Evolutionary conservation across 352 stramenopile species (phyloP), one percentile per base, ranked within the genome.

Genomic region (Phytophthora vignae): DNA sequence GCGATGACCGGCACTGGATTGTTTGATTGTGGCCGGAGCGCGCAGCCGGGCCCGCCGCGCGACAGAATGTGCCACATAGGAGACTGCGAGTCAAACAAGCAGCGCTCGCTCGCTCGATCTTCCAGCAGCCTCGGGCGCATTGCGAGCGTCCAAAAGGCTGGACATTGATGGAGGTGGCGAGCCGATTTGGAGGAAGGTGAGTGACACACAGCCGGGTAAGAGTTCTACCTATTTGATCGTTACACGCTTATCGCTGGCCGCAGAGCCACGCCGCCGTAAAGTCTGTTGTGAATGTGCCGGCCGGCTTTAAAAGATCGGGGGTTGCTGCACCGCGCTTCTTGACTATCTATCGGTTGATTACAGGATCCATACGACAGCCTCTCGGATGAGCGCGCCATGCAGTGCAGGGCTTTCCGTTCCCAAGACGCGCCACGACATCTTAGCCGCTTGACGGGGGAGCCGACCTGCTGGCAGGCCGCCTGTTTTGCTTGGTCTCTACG

Each of bases 1-100:
- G 63, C 73, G 73, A 75, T 64, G 76, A 70, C 71, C 73, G 40
- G 64, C 60, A 69, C 69, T 73, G 52, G 73, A 76, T 83, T 74
- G 73, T 78, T 79, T 56, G 69, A 75, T 83, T 81, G 76, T 81
- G 68, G 60, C 25, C 29, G 31, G 12, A 25, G 7, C 19, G 57
- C 58, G 55, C 49, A 42, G 12, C 54, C 46, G 17, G 46, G n/a
- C 46, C 46, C 5, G 15, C 9, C 22, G 14, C 40, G 14, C 40
- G 68, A 62, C 54, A 74, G 4, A 78, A 57, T 38, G 48, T 60
- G 66, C 33, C 33, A 40, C 33, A 40, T 31, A 31, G 27, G 27
- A 31, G 27, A 31, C 33, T 40, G 33, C 15, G 33, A 11, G 33
- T 40, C 33, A 40, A 40, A 40, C 33, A 40, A 31, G 27, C 27